A percentile compares a stretch with the other conserved stretches of the same genome.
Conservation (phyloP, 305 asterid species). For the Salvia sclarea region DNA sequence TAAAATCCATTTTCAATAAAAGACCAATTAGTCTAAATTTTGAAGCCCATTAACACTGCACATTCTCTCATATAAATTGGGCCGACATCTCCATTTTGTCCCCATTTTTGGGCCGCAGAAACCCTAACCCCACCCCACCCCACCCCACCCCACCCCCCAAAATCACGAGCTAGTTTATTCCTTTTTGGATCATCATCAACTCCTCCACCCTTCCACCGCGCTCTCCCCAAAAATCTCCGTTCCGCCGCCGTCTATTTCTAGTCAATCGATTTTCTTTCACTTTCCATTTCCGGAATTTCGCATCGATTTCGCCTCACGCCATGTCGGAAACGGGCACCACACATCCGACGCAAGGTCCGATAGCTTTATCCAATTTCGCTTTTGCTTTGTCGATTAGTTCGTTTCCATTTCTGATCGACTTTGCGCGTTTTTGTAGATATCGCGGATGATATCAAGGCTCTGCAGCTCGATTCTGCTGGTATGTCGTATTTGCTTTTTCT, state of each 20-base stretch:
- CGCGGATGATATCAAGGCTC: constrained; percentile 84
- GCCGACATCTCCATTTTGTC: background rate
- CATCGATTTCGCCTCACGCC: constrained; percentile 14
- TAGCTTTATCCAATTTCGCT: background rate
- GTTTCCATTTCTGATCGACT: background rate
- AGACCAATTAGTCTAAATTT: background rate
- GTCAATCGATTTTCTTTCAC: background rate
- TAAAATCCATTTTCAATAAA: too few species aligned
- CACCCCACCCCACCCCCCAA: background rate
- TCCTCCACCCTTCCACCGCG: background rate
- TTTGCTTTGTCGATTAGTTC: background rate
- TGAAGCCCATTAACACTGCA: background rate
- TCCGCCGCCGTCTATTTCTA: constrained; percentile 15
- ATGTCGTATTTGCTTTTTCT: background rate
- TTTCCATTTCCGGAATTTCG: background rate
- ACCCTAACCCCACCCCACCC: background rate
- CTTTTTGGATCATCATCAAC: background rate
- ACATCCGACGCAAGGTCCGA: constrained; percentile 33
- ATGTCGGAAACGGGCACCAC: constrained; percentile 38
- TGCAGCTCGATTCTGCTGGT: constrained; percentile 94
- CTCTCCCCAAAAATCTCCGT: background rate
- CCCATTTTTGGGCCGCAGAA: background rate
- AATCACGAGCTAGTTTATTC: constrained; percentile 2
- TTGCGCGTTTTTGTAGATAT: constrained; percentile 47
- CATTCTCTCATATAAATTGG: background rate